A percentile compares a stretch with the other conserved stretches of the same genome.
These are phyloP conservation scores for Spathaspora gorwiae DNA, from an alignment of 805 yeast genomes.

Conservation along the genomic window DNA sequence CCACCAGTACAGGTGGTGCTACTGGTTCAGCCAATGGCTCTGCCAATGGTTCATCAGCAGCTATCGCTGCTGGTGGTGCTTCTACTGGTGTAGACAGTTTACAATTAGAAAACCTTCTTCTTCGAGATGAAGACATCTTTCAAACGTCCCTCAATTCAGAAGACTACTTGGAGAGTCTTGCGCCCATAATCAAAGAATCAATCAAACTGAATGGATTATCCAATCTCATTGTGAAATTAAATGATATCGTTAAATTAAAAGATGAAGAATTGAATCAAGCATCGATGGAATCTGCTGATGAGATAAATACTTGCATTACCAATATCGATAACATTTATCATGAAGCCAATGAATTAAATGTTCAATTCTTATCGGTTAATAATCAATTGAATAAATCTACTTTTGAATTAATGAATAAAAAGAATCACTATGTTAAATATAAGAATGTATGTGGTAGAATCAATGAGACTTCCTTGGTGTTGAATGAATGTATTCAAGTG, in stretches of 20 bases:
- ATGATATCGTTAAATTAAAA: slow-evolving; percentile 51
- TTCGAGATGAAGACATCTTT: slow-evolving; percentile 39
- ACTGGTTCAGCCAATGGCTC: neutral
- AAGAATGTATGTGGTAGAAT: slow-evolving; percentile 66
- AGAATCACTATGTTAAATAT: slow-evolving; percentile 53
- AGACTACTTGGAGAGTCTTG: slow-evolving; percentile 74
- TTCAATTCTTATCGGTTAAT: slow-evolving; percentile 54
- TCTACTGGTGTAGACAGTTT: slow-evolving; percentile 16
- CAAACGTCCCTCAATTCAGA: slow-evolving; percentile 50
- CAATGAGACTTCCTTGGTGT: slow-evolving; percentile 63
- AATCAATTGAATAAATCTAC: slow-evolving; percentile 62
- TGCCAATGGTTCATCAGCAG: neutral
- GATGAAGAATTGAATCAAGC: slow-evolving; percentile 60
- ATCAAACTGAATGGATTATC: slow-evolving; percentile 51
- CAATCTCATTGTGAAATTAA: slow-evolving; percentile 52
- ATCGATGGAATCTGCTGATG: slow-evolving; percentile 57
- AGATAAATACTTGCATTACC: slow-evolving; percentile 54
- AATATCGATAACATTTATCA: slow-evolving; percentile 59
- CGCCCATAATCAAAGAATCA: slow-evolving; percentile 68
- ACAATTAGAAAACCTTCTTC: slow-evolving; percentile 33
- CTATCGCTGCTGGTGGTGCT: neutral
- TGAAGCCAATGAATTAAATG: slow-evolving; percentile 51
- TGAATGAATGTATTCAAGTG: slow-evolving; percentile 72
- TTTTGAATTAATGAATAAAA: slow-evolving; percentile 55
- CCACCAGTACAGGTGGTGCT: neutral